Evolutionary conservation across 208 protist genomes (phyloP), one percentile per base, ranked within the genome.

Genomic region (Leishmania tarentolae): DNA sequence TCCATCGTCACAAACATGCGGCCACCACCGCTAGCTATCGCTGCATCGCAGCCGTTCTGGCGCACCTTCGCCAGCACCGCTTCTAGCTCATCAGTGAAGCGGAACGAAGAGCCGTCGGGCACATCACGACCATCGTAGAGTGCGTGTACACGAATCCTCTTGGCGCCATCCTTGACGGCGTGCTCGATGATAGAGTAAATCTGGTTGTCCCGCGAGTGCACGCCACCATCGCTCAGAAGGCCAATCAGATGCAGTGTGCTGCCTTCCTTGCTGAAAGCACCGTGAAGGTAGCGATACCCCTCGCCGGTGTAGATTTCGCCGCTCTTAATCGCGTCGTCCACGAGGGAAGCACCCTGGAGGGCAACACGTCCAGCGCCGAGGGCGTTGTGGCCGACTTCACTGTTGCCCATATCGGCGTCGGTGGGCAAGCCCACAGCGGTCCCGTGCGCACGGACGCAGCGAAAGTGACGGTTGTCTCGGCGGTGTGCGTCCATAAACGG

Each of bases 1-100:
- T 99, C 98, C 98, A 99, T 99, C 31, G 96, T 98, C 69, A 98
- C 95, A 80, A 97, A 93, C 98, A 99, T 99, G 79, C 98, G 91
- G 75, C 98, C 98, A 66, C 98, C 98, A 72, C 98, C 98, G 79
- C 93, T 97, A 59, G 91, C 98, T 74, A 99, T 96, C 69, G 88
- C 86, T n/a, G 91, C 92, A 76, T 98, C 94, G 80, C 93, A 95
- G 75, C 95, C 96, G 44, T 46, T 75, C 71, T 87, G 76, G 76
- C 93, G 92, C 40, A 94, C 61, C 86, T 97, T 91, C 40, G 40
- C 90, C 56, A 99, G 90, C 75, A 95, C 90, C 9, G 86, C 89
- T 90, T 99, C 97, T 35, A 99, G 90, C 65, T 95, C 89, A 3
- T 93, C 92, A 35, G 96, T 98, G 88, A 98, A 99, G 75, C 92